Evolutionary conservation across 768 basidiomycete species (phyloP), one percentile per base, ranked within the genome.

Genomic region (Suillus spraguei): DNA sequence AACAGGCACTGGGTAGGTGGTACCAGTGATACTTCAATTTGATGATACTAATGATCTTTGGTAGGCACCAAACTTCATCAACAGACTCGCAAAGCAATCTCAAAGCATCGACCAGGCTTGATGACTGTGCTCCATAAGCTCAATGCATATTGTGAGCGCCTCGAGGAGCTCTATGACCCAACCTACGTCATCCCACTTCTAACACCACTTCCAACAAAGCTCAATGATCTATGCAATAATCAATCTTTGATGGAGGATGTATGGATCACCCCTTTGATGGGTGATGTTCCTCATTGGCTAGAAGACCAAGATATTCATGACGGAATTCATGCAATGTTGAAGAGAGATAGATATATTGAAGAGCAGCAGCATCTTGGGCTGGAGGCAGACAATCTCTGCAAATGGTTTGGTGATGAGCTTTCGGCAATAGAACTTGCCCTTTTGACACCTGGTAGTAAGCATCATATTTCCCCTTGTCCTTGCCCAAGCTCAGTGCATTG

Each of bases 201-300:
- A 0, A 36, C 63, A 5, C 71, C 68, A 1, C 72, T 80, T 0
- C 74, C 74, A 0, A 73, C 70, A 0, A 63, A 74, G 10, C 63
- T 81, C 0, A 60, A 59, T 1, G 24, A 32, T 5, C 53, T 54
- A n/a, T 2, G 24, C 7, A 54, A 17, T 32, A 24, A 54, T 54
- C 53, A 72, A 0, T 56, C 47, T 5, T 68, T 81, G 1, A 70
- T 78, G 69, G 71, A 78, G 35, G 77, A 78, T 63, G 70, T 78
- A 0, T 80, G 77, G 78, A 76, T 78, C 1, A 66, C 59, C 0
- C 69, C 67, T 0, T 49, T n/a, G 8, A 35, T 44, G 0, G 63
- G 20, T 4, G 47, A 59, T 6, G 41, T 65, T 1, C 76, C 71
- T 8, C 56, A 10, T 16, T 67, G 65, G 66, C 56, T 67, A 17